These are phyloP conservation scores for Evernia prunastri DNA, from an alignment of 495 filamentous ascomycete genomes.

Conservation along the genomic window DNA sequence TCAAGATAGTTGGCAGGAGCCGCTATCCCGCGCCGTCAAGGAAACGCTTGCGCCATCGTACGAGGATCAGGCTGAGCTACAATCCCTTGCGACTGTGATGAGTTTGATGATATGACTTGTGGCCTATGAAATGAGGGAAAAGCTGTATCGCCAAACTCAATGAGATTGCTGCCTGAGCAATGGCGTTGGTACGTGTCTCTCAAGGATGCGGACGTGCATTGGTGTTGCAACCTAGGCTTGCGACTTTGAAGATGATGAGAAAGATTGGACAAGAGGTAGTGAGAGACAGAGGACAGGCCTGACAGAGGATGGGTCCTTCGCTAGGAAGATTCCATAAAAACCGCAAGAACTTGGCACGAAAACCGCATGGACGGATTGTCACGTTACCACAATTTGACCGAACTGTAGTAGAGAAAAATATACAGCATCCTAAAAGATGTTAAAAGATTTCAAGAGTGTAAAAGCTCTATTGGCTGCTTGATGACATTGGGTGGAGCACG, in stretches of 20 bases:
- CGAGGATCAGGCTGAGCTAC: not conserved
- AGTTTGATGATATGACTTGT: not conserved
- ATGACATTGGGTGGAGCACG: not conserved
- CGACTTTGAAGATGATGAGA: not conserved
- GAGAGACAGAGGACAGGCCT: not conserved
- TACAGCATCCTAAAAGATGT: not conserved
- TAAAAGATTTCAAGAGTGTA: not conserved
- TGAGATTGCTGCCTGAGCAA: not conserved
- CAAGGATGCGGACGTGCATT: not conserved
- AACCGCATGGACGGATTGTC: conserved; percentile 1
- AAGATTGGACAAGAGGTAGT: not conserved
- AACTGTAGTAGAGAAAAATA: not conserved
- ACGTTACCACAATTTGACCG: conserved; percentile 4
- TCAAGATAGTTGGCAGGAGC: not conserved
- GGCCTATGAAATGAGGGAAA: not conserved
- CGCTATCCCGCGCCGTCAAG: not conserved
- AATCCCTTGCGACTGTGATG: not conserved
- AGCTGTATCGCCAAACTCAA: not conserved
- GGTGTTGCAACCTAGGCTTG: not conserved
- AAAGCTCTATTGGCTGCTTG: not conserved
- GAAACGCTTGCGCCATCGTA: not conserved
- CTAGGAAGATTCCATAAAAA: not conserved
- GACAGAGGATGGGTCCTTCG: not conserved
- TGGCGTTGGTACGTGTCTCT: not conserved
- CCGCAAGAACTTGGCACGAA: not conserved